These are phyloP conservation scores for Aphanocladium album DNA, from an alignment of 2,329 filamentous ascomycete species.

Conservation along the genomic window DNA sequence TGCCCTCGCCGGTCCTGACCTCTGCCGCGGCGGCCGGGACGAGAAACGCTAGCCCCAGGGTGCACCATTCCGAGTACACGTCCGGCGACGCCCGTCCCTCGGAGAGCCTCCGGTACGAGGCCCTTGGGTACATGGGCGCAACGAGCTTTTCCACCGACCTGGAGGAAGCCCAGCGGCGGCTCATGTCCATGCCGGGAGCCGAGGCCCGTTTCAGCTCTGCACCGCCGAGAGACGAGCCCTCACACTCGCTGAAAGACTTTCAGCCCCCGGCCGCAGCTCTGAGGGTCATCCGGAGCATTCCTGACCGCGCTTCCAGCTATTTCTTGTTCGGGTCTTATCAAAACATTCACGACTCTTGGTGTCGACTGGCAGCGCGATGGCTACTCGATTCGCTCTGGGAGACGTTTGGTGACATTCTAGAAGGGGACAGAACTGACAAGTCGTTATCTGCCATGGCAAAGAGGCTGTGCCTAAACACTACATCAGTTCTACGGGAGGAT, in stretches of 20 bases:
- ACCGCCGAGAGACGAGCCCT: not conserved
- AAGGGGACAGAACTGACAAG: conserved; percentile 14
- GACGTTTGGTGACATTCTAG: conserved; percentile 17
- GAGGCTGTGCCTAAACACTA: conserved; percentile 30
- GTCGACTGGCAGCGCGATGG: conserved; percentile 11
- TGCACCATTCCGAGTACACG: not conserved
- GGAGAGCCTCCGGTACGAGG: conserved; percentile 9
- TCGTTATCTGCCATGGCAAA: conserved; percentile 26
- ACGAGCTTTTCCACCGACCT: conserved; percentile 27
- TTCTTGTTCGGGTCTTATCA: conserved; percentile 15
- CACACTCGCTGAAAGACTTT: not conserved
- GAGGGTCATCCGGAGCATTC: conserved; percentile 11
- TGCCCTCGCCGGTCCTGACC: not conserved
- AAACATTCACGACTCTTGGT: conserved; percentile 20
- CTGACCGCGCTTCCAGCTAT: conserved; percentile 11
- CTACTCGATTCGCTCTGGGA: conserved; percentile 17
- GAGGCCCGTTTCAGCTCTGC: not conserved
- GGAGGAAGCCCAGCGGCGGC: conserved; percentile 11
- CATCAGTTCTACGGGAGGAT: conserved; percentile 26
- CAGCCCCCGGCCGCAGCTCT: conserved; percentile 4
- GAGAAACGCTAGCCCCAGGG: not conserved
- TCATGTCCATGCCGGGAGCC: conserved; percentile 10
- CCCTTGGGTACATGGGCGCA: conserved; percentile 31
- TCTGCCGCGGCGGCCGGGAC: not conserved
- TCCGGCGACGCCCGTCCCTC: not conserved